Base-by-base conservation (phyloP, 1,284 basidiomycete species). In the Marasmius fiardii region DNA sequence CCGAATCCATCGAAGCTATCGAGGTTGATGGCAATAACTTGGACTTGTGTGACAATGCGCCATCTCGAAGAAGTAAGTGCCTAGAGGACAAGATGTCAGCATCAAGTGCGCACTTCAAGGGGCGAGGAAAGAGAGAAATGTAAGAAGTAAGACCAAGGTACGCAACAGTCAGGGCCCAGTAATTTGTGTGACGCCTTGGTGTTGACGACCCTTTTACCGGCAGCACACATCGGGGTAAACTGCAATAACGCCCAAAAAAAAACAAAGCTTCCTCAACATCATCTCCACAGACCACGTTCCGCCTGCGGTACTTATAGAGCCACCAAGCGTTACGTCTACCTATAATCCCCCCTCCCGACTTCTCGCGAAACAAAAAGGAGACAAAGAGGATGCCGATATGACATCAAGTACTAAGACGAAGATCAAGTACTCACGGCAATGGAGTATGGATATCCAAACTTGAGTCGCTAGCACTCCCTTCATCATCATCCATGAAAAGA, bases 1-100 rank as follows among this genome's bases (percentile, higher is more conserved):
- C 49, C 31, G 54, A 43, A 47, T 67, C 63, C 28, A 72, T 66
- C 14, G 61, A 61, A 31, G 67, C 58, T 21, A 65, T 63, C 18
- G 62, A 55, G 33, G 70, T 64, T 10, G 65, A 65, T 4, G 80
- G 74, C 4, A 92, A 69, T 3, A 90, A 69, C 59, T 88, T 90
- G 0, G 90, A 91, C 56, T 82, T 74, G 0, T 88, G 86, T 2
- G 89, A 91, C 20, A 92, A 76, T 52, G 90, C 72, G 1, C 89
- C 89, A 57, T 90, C 81, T 14, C 82, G 79, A 28, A 91, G 71
- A 84, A 92, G 88, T 33, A 92, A 69, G 63, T 87, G 80, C 7
- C 88, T 90, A 57, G 16, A 18, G 26, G 28, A 54, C 20, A 35
- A 24, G 21, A 53, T 8, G 14, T 44, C 20, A 44, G 43, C 21